A percentile compares a stretch with the other conserved stretches of the same genome.
phyloP scores from a whole-genome alignment of 139 green algal genomes.

The Tetraselmis striata region DNA sequence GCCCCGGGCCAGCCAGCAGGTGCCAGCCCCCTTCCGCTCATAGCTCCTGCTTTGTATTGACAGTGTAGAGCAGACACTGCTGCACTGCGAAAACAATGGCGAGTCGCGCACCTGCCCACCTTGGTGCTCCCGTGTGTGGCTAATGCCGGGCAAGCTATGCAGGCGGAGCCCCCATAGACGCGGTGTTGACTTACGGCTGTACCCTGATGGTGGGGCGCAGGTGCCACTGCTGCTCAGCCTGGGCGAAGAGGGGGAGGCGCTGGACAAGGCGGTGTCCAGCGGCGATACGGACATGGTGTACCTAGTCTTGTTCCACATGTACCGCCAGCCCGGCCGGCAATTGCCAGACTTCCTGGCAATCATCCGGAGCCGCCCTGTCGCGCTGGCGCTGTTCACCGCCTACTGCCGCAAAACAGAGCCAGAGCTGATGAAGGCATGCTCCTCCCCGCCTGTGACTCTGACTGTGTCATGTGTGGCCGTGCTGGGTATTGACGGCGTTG shows the following conservation, averaged over 20 bases:
- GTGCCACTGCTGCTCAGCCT: conserved; percentile 57
- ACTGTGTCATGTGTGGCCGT: too few relatives aligned
- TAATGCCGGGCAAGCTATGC: too few relatives aligned
- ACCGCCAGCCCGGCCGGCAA: conserved; percentile 11
- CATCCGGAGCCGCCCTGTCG: conserved; percentile 24
- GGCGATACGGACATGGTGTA: conserved; percentile 81
- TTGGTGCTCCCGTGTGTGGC: too few relatives aligned
- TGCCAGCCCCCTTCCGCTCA: not conserved
- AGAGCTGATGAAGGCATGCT: not conserved
- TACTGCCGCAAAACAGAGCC: conserved; percentile 34
- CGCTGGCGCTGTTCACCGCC: conserved; percentile 53
- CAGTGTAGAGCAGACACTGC: too few relatives aligned
- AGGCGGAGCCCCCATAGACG: too few relatives aligned
- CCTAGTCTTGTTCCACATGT: conserved; percentile 52
- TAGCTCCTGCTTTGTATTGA: too few relatives aligned
- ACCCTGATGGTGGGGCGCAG: conserved; percentile 51
- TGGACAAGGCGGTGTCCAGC: conserved; percentile 64
- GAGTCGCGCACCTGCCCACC: too few relatives aligned
- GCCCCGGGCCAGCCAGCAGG: conserved; percentile 24
- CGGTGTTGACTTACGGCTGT: too few relatives aligned
- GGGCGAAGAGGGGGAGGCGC: conserved; percentile 45
- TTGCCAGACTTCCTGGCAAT: conserved; percentile 45
- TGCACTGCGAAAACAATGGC: too few relatives aligned
- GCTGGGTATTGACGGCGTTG: too few relatives aligned
- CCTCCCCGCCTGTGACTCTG: too few relatives aligned